Evolutionary conservation across 2,329 filamentous ascomycete genomes (phyloP), one percentile per base, ranked within the genome.

Genomic region (Microdochium nivale): DNA sequence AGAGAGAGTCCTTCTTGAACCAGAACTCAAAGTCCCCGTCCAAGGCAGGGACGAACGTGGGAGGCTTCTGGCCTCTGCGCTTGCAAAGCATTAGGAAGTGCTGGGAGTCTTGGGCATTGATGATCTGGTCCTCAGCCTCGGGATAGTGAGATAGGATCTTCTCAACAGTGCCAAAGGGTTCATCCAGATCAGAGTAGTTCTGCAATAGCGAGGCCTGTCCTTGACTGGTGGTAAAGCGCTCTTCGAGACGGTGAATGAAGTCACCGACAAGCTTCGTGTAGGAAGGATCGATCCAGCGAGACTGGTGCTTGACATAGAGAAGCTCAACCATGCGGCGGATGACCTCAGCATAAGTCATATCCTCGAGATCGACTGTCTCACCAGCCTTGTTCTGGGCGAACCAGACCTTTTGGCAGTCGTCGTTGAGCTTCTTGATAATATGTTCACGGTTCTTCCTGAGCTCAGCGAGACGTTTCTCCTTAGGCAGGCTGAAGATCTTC

Each of bases 1-100:
- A 99, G 8, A 99, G 80, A 1, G 94, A 99, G 69, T 99, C 94
- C 77, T 99, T 99, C 84, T 99, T 99, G 86, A 99, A 99, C 77
- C 90, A 99, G 73, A 95, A 96, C 67, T 99, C 94, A 59, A 99
- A 99, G 67, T 92, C 96, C 56, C 95, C 90, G 62, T 99, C 94
- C 23, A 99, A 79, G n/a, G 87, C 79, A 4, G 94, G 94, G 27
- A 99, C 91, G 66, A 99, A 99, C 1, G 92, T 94, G 25, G 95
- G 88, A 2, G 94, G 94, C 79, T 99, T 99, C 76, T 99, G 94
- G 40, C 86, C 87, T 48, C 87, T 88, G 35, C 90, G 86, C 72
- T 94, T 86, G 78, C 91, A 97, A 44, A 99, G 84, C 32, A 95
- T 78, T 51, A 99, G 72, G 78, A 99, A 97, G 72, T 97, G 87